phyloP scores from a whole-genome alignment of 2,329 filamentous ascomycete species.

The Talaromyces sp. region DNA sequence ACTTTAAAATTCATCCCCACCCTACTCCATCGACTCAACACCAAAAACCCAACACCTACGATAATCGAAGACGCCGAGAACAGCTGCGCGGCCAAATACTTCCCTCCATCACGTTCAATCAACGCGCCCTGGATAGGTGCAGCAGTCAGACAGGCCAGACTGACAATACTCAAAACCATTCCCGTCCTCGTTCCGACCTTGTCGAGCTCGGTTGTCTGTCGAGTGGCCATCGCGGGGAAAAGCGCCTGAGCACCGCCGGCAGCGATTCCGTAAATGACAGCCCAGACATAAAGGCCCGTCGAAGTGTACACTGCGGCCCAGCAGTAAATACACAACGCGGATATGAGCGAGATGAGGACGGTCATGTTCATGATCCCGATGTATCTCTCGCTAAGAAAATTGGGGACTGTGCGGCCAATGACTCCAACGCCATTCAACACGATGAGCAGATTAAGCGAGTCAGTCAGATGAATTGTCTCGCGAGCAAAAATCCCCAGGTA shows the following conservation, averaged over 20 bases:
- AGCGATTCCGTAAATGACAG: slow-evolving; percentile 7
- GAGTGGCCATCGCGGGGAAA: slow-evolving; percentile 59
- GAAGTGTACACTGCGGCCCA: slow-evolving; percentile 6
- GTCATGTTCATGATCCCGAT: slow-evolving; percentile 4
- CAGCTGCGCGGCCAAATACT: slow-evolving; percentile 6
- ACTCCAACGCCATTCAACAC: slow-evolving; percentile 9
- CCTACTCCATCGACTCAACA: slow-evolving; percentile 1
- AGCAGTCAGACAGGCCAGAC: slow-evolving; percentile 48
- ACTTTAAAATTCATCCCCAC: slow-evolving; percentile 5
- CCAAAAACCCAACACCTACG: neutral
- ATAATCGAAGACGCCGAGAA: slow-evolving; percentile 4
- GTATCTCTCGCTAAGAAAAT: slow-evolving; percentile 2
- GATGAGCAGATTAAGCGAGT: slow-evolving; percentile 7
- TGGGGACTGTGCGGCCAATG: slow-evolving; percentile 7
- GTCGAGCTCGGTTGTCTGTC: slow-evolving; percentile 45
- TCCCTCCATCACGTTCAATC: slow-evolving; percentile 21
- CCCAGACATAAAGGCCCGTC: slow-evolving; percentile 6
- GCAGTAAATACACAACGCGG: slow-evolving; percentile 13
- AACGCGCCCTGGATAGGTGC: slow-evolving; percentile 51
- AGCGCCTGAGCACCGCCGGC: slow-evolving; percentile 26
- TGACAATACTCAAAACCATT: slow-evolving; percentile 50
- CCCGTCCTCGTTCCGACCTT: slow-evolving; percentile 51
- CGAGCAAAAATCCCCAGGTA: slow-evolving; percentile 23
- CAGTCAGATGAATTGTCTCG: neutral
- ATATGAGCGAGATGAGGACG: slow-evolving; percentile 1